Evolutionary conservation across 352 stramenopile species (phyloP).

Genomic region (Globisporangium sylvaticum): DNA sequence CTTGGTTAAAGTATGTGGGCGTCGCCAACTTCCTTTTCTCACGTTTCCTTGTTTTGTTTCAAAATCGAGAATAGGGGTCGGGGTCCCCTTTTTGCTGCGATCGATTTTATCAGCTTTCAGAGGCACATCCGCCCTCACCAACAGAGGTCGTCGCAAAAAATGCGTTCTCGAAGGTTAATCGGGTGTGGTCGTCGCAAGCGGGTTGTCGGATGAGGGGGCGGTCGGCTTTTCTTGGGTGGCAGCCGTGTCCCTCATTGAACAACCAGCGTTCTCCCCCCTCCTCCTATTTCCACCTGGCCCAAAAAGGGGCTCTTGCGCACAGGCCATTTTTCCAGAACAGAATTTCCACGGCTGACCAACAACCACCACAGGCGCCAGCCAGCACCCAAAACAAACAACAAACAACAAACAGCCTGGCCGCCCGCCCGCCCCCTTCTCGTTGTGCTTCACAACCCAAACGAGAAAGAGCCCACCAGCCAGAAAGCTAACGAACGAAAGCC

Average conservation of each 20-base stretch:
- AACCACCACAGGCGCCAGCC: too few species aligned
- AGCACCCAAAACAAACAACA: too few species aligned
- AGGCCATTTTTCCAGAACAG: too few species aligned
- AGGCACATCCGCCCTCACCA: neutral
- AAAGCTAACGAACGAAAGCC: neutral
- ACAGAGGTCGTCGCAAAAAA: neutral
- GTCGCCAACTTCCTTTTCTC: neutral
- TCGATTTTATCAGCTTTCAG: neutral
- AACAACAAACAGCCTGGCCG: too few species aligned
- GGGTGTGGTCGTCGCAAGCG: neutral
- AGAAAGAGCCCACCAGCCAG: neutral
- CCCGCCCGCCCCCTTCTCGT: slow-evolving; percentile 6
- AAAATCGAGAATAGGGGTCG: neutral
- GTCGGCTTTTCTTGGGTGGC: too few species aligned
- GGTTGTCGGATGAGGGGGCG: neutral
- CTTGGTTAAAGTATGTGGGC: too few species aligned
- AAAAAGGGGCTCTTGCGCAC: too few species aligned
- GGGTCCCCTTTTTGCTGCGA: neutral
- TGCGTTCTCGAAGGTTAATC: neutral
- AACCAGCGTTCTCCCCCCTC: too few species aligned
- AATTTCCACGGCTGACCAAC: slow-evolving; percentile 32
- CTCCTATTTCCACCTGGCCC: too few species aligned
- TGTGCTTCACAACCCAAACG: slow-evolving; percentile 5
- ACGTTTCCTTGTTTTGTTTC: neutral
- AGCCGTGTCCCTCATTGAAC: too few species aligned